Evolutionary conservation across 371 early-diverging fungal genomes (phyloP).

Genomic region (Mortierella sp.): DNA sequence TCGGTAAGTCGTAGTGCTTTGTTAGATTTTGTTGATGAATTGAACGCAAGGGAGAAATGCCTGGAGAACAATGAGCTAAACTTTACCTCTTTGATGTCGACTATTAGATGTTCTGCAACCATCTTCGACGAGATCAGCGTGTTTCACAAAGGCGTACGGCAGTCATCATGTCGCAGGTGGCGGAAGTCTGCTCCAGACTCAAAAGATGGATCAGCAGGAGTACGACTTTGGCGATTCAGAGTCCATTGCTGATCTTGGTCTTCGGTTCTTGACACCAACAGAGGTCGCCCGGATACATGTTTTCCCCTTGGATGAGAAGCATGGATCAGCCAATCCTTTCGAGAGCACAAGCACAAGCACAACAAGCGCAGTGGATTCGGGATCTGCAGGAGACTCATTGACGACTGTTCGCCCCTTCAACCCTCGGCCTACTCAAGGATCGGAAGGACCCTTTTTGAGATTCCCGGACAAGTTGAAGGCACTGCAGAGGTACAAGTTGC

Average conservation of each 20-base stretch:
- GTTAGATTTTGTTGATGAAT: too few species aligned
- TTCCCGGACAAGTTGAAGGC: conserved; percentile 68
- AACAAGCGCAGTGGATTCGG: background rate
- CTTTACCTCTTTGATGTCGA: conserved; percentile 2
- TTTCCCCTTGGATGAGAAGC: conserved; percentile 67
- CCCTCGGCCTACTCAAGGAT: conserved; percentile 21
- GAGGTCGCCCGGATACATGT: conserved; percentile 85
- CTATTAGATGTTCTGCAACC: conserved; percentile 69
- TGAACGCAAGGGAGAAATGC: too few species aligned
- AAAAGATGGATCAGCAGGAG: conserved; percentile 34
- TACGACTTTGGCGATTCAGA: conserved; percentile 66
- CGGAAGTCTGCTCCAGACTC: conserved; percentile 40
- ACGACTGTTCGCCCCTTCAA: conserved; percentile 33
- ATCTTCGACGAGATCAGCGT: conserved; percentile 65
- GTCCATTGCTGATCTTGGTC: conserved; percentile 68
- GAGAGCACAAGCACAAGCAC: background rate
- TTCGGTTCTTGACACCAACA: conserved; percentile 82
- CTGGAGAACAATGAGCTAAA: background rate
- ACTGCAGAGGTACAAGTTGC: conserved; percentile 73
- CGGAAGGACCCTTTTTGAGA: conserved; percentile 33
- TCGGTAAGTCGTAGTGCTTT: conserved; percentile 62
- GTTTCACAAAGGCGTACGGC: conserved; percentile 78
- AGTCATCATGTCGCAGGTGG: conserved; percentile 45
- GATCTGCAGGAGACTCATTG: conserved; percentile 10
- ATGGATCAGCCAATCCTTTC: background rate